Conservation (phyloP, 2,329 filamentous ascomycete species). For the Ascochyta lentis region DNA sequence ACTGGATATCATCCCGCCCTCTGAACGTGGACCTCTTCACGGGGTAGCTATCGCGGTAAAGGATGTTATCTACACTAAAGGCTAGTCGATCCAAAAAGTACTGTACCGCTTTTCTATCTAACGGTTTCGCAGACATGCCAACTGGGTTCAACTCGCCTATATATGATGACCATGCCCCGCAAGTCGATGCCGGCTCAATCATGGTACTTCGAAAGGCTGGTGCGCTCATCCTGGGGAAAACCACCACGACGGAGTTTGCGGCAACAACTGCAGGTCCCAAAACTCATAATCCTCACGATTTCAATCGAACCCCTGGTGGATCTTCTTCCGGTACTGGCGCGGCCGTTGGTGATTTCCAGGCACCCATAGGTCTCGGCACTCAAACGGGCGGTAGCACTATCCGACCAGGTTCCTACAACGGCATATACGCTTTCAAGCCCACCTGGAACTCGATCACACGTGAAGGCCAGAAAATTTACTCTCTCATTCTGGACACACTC, state of each 20-base stretch:
- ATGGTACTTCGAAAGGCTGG: slow-evolving; percentile 61
- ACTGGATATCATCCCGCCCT: slow-evolving; percentile 58
- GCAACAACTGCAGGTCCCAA: slow-evolving; percentile 60
- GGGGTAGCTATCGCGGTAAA: slow-evolving; percentile 66
- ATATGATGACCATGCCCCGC: slow-evolving; percentile 55
- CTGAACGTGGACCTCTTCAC: slow-evolving; percentile 62
- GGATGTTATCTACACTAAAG: slow-evolving; percentile 62
- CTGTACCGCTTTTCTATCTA: neutral
- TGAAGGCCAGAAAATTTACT: slow-evolving; percentile 67
- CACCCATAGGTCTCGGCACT: slow-evolving; percentile 66
- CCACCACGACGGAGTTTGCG: slow-evolving; percentile 70
- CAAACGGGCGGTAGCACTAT: slow-evolving; percentile 72
- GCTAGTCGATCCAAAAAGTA: slow-evolving; percentile 2
- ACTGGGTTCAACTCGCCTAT: slow-evolving; percentile 64
- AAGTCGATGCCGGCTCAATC: slow-evolving; percentile 61
- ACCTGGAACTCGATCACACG: slow-evolving; percentile 69
- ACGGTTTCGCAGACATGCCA: slow-evolving; percentile 57
- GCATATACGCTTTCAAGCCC: slow-evolving; percentile 70
- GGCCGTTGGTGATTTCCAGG: slow-evolving; percentile 70
- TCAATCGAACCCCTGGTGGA: slow-evolving; percentile 66
- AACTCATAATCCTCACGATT: slow-evolving; percentile 65
- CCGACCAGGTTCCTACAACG: slow-evolving; percentile 69
- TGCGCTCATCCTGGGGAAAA: slow-evolving; percentile 63
- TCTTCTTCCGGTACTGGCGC: slow-evolving; percentile 72
- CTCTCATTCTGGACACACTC: slow-evolving; percentile 66